A percentile compares a stretch with the other conserved stretches of the same genome.
Evolutionary conservation across 108 stramenopile species (phyloP).

Genomic region (Conticribra weissflogii): DNA sequence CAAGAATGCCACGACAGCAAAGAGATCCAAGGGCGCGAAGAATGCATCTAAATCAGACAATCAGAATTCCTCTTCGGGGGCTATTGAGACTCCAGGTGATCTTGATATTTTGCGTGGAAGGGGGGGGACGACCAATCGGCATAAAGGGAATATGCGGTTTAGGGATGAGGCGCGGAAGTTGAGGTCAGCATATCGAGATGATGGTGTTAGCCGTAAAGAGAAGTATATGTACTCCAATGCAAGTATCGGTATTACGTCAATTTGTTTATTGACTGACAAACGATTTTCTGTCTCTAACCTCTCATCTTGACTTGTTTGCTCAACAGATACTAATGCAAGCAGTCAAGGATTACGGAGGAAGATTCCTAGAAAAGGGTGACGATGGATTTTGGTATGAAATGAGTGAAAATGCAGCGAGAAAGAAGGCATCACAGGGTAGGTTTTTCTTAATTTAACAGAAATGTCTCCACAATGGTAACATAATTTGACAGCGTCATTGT

Average conservation of each 20-base stretch:
- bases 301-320: neutral
- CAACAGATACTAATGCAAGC: constrained; percentile 11
- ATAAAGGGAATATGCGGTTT: constrained; percentile 34
- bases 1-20: too few relatives aligned
- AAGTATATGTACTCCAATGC: constrained; percentile 25
- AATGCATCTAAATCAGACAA: too few relatives aligned
- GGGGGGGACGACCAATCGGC: constrained; percentile 39
- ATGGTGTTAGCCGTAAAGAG: constrained; percentile 13
- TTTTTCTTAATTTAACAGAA: neutral
- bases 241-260: neutral
- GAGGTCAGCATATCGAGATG: constrained; percentile 16
- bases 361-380: constrained; percentile 35
- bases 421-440: constrained; percentile 49
- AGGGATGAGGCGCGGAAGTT: constrained; percentile 33
- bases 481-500: neutral
- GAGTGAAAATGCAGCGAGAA: constrained; percentile 26
- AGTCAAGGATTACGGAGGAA: constrained; percentile 46
- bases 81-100: neutral
- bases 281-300: neutral
- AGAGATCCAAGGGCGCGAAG: too few relatives aligned
- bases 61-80: too few relatives aligned
- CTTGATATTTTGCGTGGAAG: constrained; percentile 34
- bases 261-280: neutral
- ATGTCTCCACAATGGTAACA: neutral
- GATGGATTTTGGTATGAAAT: constrained; percentile 43